Evolutionary conservation across 2,329 filamentous ascomycete species (phyloP), one percentile per base, ranked within the genome.

Genomic region (Sporothrix pseudoabietina): DNA sequence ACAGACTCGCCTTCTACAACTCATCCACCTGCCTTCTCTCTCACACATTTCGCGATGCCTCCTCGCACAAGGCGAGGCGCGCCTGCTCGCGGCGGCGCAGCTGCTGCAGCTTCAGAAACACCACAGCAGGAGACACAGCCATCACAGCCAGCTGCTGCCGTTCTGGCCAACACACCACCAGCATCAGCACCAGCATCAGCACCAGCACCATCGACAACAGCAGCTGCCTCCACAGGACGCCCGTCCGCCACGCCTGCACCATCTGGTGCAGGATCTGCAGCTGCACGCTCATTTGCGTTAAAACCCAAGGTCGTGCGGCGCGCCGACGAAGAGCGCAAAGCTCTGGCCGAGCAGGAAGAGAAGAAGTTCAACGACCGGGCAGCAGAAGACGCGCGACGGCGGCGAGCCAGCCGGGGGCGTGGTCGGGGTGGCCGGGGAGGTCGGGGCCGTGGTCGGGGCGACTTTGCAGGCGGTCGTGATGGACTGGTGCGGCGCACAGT

Each of bases 311-410:
- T 75, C 1, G 77, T 81, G 22, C 78, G 81, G 30, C 76, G 80
- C 16, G 78, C 78, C 35, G 78, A 81, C 69, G 80, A 77, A 63
- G 83, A 80, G 78, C 82, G 78, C 74, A 80, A 77, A 71, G 81
- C 78, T 74, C 79, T 79, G 52, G 83, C 77, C 73, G 81, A 78
- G 77, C 81, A 80, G 77, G 83, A 77, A 75, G 74, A 76, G 44
- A 77, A 75, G 63, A 78, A 80, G 68, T 77, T 79, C 26, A 77
- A 77, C 47, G 76, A 78, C 69, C 79, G 78, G 54, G 77, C 77
- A 30, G 80, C 78, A 0, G 78, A 79, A 26, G 81, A 82, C 41
- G 80, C 78, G 4, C 77, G 77, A 6, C 73, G 77, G 3, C 78
- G 78, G 3, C 75, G 77, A 3, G 75, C 71, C 10, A 78, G 76